Conservation (phyloP, 2,329 filamentous ascomycete genomes). For the Albifimbria verrucaria region DNA sequence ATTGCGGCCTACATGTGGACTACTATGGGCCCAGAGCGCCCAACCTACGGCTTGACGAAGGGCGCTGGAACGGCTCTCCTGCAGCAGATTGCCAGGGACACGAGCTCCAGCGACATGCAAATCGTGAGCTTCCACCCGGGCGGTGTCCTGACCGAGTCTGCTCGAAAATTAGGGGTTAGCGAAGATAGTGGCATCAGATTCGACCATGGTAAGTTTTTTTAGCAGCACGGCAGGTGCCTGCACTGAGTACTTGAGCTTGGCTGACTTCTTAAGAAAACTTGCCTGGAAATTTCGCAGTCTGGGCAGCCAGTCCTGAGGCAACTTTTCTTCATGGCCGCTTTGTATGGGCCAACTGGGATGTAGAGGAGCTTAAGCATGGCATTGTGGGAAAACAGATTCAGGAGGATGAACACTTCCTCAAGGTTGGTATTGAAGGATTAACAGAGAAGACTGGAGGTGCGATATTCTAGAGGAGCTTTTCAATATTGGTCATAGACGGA, state of each 20-base stretch:
- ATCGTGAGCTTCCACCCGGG: constrained; percentile 22
- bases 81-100: constrained; percentile 35
- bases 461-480: no score
- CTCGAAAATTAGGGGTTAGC: constrained; percentile 11
- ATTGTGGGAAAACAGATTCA: background rate
- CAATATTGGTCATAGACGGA: no score
- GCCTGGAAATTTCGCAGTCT: constrained; percentile 37
- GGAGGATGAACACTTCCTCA: background rate
- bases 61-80: constrained; percentile 29
- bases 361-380: constrained; percentile 26
- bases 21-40: constrained; percentile 5
- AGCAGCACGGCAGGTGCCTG: no score
- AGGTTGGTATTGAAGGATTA: background rate
- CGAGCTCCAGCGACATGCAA: constrained; percentile 18
- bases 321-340: constrained; percentile 42
- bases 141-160: constrained; percentile 21
- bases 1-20: constrained; percentile 20
- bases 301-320: constrained; percentile 40
- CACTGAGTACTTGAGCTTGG: no score
- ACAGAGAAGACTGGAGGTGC: background rate
- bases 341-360: constrained; percentile 35
- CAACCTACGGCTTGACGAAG: constrained; percentile 35
- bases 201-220: background rate
- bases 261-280: constrained; percentile 26
- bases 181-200: constrained; percentile 9